Base-by-base conservation (phyloP, 108 stramenopile genomes). In the Cyclotella distinguenda region DNA sequence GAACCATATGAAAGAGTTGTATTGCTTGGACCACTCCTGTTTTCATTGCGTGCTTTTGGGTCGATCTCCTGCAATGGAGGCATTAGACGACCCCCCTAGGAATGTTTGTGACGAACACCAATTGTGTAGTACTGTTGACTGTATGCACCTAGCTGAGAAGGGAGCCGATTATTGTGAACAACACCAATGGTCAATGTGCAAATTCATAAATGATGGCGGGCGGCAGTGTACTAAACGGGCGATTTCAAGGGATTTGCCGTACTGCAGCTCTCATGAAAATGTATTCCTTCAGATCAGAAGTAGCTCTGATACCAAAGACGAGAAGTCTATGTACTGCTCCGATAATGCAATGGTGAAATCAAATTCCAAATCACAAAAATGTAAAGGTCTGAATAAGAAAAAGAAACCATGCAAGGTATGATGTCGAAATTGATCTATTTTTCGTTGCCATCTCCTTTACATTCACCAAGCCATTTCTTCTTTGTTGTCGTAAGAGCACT, bases 21-120 rank as follows among this genome's bases (percentile, higher is more conserved):
- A 34, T 42, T 62, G 60, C 18, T 32, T 19, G 10, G 6, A 31
- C 23, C 70, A 71, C n/a, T 36, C 54, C 21, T 71, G 70, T 48
- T 60, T 58, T 60, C 45, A 55, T 1, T 68, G 67, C 28, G n/a
- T 68, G 13, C 39, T 21, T 13, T 7, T 58, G 3, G 39, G 54
- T 46, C 23, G 10, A 46, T 35, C 46, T 35, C 59, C 64, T 52
- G 64, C 60, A 16, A 31, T 40, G 35, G 44, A 53, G 23, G 70
- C 70, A 16, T 26, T 36, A 12, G 70, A 71, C 33, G 59, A 60
- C n/a, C 40, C 61, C 22, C 70, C 70, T 40, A 33, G 60, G 3
- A 71, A 71, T 26, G 61, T 63, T 34, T 71, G 70, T n/a, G 63
- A 55, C 0, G 35, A 56, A 15, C 70, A 71, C 28, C 34, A 3